Evolutionary conservation across 2,329 filamentous ascomycete genomes (phyloP).

Genomic region (Cadophora sp.): DNA sequence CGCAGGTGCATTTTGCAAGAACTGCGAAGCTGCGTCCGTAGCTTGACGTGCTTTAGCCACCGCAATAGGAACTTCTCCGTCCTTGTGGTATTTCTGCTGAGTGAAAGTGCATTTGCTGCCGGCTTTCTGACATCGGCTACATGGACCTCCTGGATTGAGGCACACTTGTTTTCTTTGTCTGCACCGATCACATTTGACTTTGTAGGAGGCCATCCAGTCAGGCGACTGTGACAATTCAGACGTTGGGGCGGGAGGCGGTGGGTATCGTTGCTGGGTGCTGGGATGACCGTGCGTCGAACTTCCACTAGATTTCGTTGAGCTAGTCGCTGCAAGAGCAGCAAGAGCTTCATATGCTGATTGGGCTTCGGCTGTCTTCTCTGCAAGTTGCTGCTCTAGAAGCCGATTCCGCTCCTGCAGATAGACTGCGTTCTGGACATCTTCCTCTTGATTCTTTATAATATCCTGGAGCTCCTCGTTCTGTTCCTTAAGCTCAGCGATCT

Average conservation of each 20-base stretch:
- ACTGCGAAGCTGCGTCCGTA: background rate
- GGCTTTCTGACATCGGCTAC: background rate
- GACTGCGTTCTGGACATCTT: background rate
- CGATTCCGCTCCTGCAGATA: conserved; percentile 4
- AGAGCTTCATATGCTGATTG: background rate
- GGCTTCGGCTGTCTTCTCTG: conserved; percentile 1
- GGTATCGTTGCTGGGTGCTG: background rate
- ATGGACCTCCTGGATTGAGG: background rate
- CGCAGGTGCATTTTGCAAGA: background rate
- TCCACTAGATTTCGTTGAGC: background rate
- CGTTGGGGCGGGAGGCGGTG: background rate
- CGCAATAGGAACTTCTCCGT: background rate
- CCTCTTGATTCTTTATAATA: conserved; percentile 3
- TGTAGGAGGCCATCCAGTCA: background rate
- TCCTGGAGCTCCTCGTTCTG: conserved; percentile 19
- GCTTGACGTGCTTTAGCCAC: background rate
- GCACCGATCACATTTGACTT: conserved; percentile 3
- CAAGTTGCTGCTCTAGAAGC: conserved; percentile 1
- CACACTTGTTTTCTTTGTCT: background rate
- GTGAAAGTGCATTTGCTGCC: background rate
- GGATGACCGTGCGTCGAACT: background rate
- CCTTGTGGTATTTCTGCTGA: background rate
- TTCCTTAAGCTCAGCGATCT: conserved; percentile 2
- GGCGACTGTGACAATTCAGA: background rate
- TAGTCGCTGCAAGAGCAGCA: background rate